A percentile compares a stretch with the other conserved stretches of the same genome.
Evolutionary conservation across 202 grass and related monocot species (phyloP).

Genomic region (Saccharum hybrid): DNA sequence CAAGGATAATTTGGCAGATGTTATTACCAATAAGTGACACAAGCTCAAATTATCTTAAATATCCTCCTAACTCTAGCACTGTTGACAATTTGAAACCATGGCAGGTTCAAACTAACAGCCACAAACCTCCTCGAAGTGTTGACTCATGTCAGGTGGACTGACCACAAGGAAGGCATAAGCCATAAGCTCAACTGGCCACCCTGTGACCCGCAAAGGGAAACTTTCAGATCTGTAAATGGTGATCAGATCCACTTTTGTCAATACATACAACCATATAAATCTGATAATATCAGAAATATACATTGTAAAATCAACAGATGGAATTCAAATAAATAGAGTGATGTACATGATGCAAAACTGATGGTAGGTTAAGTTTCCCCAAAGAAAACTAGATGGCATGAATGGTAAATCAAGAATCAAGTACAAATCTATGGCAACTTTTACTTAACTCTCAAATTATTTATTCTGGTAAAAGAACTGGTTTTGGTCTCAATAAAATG

Average conservation of each 20-base stretch:
- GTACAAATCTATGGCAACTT: constrained; percentile 13
- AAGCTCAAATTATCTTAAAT: constrained; percentile 31
- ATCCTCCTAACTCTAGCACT: constrained; percentile 2
- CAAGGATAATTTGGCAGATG: constrained; percentile 38
- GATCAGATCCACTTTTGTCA: constrained; percentile 38
- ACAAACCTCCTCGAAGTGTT: constrained; percentile 76
- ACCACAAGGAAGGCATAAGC: constrained; percentile 93
- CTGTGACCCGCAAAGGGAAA: constrained; percentile 91
- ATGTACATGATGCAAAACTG: constrained; percentile 22
- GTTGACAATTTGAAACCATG: neutral
- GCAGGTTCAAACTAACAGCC: constrained; percentile 21
- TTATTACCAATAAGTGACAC: neutral
- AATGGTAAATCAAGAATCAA: constrained; percentile 27
- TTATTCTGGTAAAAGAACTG: constrained; percentile 14
- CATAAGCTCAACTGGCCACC: constrained; percentile 96
- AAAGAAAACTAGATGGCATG: constrained; percentile 18
- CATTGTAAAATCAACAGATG: neutral
- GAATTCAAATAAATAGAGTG: constrained; percentile 7
- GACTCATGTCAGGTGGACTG: constrained; percentile 76
- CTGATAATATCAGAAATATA: constrained; percentile 16
- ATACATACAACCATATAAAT: constrained; percentile 30
- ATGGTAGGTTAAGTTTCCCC: neutral
- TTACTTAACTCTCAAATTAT: constrained; percentile 12
- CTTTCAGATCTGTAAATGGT: constrained; percentile 69
- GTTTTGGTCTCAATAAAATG: neutral